A percentile compares a stretch with the other conserved stretches of the same genome.
These are phyloP conservation scores for Neopestalotiopsis sp. DNA, from an alignment of 2,329 filamentous ascomycete genomes.

Conservation along the genomic window DNA sequence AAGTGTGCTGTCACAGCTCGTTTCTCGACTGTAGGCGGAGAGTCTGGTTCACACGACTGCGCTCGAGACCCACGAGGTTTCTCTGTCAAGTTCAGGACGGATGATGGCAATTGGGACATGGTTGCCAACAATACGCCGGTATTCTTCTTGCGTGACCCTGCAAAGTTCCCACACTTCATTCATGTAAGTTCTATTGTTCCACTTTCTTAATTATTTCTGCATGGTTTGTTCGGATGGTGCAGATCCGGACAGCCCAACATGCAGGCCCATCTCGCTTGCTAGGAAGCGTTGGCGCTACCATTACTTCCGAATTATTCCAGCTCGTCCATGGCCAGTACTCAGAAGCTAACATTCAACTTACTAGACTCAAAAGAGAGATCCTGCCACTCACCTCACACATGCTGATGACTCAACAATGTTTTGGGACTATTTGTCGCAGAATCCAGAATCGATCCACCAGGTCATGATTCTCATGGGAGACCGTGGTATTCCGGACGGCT, in stretches of 20 bases:
- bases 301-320: too few species aligned
- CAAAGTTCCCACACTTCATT: constrained; percentile 78
- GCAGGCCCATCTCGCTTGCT: too few species aligned
- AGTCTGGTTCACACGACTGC: constrained; percentile 70
- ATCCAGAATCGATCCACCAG: constrained; percentile 68
- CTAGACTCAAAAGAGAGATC: constrained; percentile 74
- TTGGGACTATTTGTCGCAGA: constrained; percentile 57
- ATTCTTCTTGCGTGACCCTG: constrained; percentile 77
- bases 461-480: constrained; percentile 72
- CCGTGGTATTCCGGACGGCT: constrained; percentile 68
- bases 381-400: constrained; percentile 72
- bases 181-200: constrained; percentile 43
- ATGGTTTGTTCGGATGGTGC: too few species aligned
- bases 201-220: too few species aligned
- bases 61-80: constrained; percentile 68
- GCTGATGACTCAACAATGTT: constrained; percentile 60
- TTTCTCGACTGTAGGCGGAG: constrained; percentile 75
- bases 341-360: too few species aligned
- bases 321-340: too few species aligned
- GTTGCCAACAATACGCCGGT: constrained; percentile 79
- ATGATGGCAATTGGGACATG: constrained; percentile 76
- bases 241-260: too few species aligned
- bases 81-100: constrained; percentile 73
- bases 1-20: constrained; percentile 64
- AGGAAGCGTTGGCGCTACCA: too few species aligned